Percentiles rank a stretch among this genome's conserved stretches.
Conservation (phyloP, 805 yeast genomes). For the Spathaspora arborariae region DNA sequence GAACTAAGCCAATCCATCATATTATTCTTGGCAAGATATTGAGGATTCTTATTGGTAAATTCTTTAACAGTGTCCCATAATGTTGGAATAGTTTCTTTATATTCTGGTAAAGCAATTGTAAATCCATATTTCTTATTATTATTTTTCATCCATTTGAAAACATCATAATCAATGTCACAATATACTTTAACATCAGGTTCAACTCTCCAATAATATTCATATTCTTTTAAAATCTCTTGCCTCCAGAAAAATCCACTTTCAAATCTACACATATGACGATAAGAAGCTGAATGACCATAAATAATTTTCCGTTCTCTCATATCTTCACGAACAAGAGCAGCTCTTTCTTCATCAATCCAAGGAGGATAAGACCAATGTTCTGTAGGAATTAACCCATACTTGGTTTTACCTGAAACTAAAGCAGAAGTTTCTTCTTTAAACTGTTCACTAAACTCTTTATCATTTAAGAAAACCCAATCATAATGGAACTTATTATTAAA, state of each 20-base stretch:
- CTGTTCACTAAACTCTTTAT: slow-evolving; percentile 75
- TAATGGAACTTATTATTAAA: slow-evolving; percentile 76
- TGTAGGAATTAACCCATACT: slow-evolving; percentile 74
- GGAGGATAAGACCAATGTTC: slow-evolving; percentile 84
- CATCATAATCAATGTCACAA: slow-evolving; percentile 84
- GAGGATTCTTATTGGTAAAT: slow-evolving; percentile 57
- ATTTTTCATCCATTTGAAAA: slow-evolving; percentile 73
- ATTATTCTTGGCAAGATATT: slow-evolving; percentile 57
- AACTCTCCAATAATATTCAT: slow-evolving; percentile 89
- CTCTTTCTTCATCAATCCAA: slow-evolving; percentile 73
- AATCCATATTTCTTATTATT: slow-evolving; percentile 80
- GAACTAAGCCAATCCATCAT: slow-evolving; percentile 65
- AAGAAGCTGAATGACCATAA: slow-evolving; percentile 72
- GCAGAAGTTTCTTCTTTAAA: slow-evolving; percentile 65
- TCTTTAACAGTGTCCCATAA: slow-evolving; percentile 73
- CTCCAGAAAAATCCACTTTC: slow-evolving; percentile 85
- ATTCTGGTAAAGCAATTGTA: slow-evolving; percentile 77
- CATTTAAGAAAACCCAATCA: slow-evolving; percentile 94
- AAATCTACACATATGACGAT: slow-evolving; percentile 89
- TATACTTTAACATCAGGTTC: slow-evolving; percentile 77
- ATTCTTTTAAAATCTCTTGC: slow-evolving; percentile 69
- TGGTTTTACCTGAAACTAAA: slow-evolving; percentile 68
- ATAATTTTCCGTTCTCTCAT: slow-evolving; percentile 56
- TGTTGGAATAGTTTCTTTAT: slow-evolving; percentile 79
- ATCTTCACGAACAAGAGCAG: slow-evolving; percentile 54